Base-by-base conservation (phyloP, 1,139 yeast species). In the Candida frijolesensis region DNA sequence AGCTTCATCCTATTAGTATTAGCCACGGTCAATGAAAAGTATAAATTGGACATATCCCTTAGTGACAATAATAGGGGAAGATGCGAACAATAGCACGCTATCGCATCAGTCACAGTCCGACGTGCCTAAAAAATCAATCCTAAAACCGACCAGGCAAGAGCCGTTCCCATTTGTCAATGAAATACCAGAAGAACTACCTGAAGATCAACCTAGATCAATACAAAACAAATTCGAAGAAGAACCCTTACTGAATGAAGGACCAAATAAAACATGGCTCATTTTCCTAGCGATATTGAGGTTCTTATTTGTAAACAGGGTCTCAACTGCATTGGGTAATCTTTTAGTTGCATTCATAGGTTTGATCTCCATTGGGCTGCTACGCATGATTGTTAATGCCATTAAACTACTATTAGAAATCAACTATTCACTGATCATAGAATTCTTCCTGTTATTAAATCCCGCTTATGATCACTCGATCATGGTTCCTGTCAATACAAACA, bases 111-210 rank as follows among this genome's bases (percentile, higher is more conserved):
- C 16, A 4, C 27, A 42, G 2, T 22, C 5, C 14, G 25, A 35
- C 15, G n/a, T 14, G 11, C 39, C 37, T 5, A 33, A 18, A 19
- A 43, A 43, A 15, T 27, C 45, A 4, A 34, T 34, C 11, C 29
- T 43, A 12, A 43, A 43, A 25, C 14, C 29, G 3, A 29, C 45
- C 3, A 32, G 45, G 35, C 11, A 11, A 9, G 25, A 8, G 11
- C 40, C 45, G 4, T 43, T 43, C 14, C 45, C 45, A 25, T 43
- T 43, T 34, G 33, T 37, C 14, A 30, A 34, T 2, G 45, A 43
- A 35, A 35, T 34, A 19, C n/a, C 12, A 12, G 30, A 19, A 19
- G 14, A 27, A 37, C n/a, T 32, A 38, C 12, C 42, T n/a, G 14
- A 22, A n/a, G 30, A 22, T n/a, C 42, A 38, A 4, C 25, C 4